phyloP scores from a whole-genome alignment of 805 yeast species.

The Sugiyamaella smithiae region DNA sequence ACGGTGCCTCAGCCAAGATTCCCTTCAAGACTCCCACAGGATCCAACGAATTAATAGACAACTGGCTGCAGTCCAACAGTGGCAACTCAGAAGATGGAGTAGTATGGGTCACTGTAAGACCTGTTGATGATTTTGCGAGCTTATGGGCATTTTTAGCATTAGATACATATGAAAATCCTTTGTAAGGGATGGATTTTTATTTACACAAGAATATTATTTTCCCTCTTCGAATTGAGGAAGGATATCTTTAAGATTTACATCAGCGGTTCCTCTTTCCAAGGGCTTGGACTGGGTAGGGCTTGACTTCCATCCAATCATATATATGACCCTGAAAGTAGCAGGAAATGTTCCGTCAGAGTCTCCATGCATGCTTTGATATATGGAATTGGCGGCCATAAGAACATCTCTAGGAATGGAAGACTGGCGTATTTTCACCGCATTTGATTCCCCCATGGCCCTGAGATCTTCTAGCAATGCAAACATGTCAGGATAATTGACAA shows the following conservation, averaged over 20 bases:
- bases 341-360: constrained; percentile 62
- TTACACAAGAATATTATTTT: too few relatives aligned
- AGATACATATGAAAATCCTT: too few relatives aligned
- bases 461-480: constrained; percentile 65
- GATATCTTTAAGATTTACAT: constrained; percentile 64
- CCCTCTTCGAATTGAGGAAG: constrained; percentile 29
- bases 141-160: too few relatives aligned
- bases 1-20: too few relatives aligned
- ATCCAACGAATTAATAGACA: too few relatives aligned
- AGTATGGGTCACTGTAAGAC: too few relatives aligned
- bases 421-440: constrained; percentile 49
- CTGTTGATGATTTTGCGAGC: too few relatives aligned
- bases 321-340: constrained; percentile 72
- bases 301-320: constrained; percentile 88
- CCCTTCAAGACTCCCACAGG: too few relatives aligned
- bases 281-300: constrained; percentile 69
- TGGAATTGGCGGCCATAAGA: constrained; percentile 70
- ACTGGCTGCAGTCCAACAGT: too few relatives aligned
- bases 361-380: constrained; percentile 69
- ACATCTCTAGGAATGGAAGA: constrained; percentile 55
- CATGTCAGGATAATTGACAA: constrained; percentile 74
- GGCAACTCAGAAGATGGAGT: too few relatives aligned
- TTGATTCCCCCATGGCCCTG: constrained; percentile 82
- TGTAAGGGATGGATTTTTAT: too few relatives aligned
- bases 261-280: constrained; percentile 67